Percentiles rank a stretch among this genome's conserved stretches.
Conservation (phyloP, 306 rosid species). For the Prunus campanulata region DNA sequence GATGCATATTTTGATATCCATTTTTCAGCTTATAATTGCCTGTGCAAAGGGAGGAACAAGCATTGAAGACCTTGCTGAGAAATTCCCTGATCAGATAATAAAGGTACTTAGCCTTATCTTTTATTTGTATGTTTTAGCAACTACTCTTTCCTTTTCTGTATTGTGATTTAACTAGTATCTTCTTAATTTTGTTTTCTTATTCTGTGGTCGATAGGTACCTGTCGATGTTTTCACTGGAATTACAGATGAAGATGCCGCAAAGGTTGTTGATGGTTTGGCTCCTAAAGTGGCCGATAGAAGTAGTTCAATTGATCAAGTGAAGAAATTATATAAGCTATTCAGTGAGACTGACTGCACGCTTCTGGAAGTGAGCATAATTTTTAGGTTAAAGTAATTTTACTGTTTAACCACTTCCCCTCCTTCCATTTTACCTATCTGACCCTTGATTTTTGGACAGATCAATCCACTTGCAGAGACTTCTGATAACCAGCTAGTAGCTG, state of each 20-base stretch:
- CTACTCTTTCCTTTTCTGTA: slow-evolving; percentile 8
- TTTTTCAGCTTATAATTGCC: slow-evolving; percentile 79
- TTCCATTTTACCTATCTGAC: slow-evolving; percentile 12
- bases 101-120: slow-evolving; percentile 54
- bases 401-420: neutral
- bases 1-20: slow-evolving; percentile 13
- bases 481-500: slow-evolving; percentile 93
- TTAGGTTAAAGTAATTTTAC: neutral
- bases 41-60: slow-evolving; percentile 98
- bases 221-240: slow-evolving; percentile 91
- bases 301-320: slow-evolving; percentile 92
- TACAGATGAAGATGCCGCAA: slow-evolving; percentile 89
- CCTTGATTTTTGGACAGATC: slow-evolving; percentile 52
- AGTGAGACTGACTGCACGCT: slow-evolving; percentile 82
- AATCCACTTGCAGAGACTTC: slow-evolving; percentile 96
- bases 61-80: slow-evolving; percentile 98
- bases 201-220: slow-evolving; percentile 59
- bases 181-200: neutral
- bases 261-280: slow-evolving; percentile 97
- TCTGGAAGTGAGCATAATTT: slow-evolving; percentile 75
- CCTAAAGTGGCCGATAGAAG: slow-evolving; percentile 70
- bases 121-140: slow-evolving; percentile 16
- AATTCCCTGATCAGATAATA: slow-evolving; percentile 85
- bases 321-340: slow-evolving; percentile 87
- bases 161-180: slow-evolving; percentile 23